A percentile compares a stretch with the other conserved stretches of the same genome.
Evolutionary conservation across 1,284 basidiomycete species (phyloP).

Genomic region (Rhodofomes roseus): DNA sequence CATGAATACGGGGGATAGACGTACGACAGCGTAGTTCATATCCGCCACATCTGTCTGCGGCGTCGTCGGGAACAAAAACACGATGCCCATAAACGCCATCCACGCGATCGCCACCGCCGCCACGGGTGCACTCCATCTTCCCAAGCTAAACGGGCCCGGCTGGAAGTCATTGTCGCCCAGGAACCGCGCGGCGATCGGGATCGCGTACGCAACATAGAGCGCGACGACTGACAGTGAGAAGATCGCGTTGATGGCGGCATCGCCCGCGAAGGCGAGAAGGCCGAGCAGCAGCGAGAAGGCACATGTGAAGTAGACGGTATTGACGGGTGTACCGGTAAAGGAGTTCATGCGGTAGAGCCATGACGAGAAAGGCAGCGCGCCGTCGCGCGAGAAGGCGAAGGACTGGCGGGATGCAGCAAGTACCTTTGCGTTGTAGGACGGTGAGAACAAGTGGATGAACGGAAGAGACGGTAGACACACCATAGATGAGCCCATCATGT

Average conservation of each 20-base stretch:
- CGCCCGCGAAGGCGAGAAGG: constrained; percentile 61
- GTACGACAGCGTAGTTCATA: constrained; percentile 72
- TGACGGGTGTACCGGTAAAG: constrained; percentile 59
- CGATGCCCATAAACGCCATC: constrained; percentile 57
- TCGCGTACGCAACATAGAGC: constrained; percentile 56
- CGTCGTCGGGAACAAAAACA: constrained; percentile 60
- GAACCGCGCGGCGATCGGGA: constrained; percentile 38
- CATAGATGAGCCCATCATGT: constrained; percentile 76
- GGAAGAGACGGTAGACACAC: constrained; percentile 26
- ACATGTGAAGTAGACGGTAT: constrained; percentile 66
- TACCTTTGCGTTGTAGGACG: constrained; percentile 31
- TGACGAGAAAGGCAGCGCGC: constrained; percentile 69
- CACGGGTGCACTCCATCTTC: constrained; percentile 55
- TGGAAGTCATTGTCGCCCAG: constrained; percentile 41
- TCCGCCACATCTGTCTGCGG: constrained; percentile 40
- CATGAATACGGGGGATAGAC: too few species aligned
- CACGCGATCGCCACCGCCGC: constrained; percentile 49
- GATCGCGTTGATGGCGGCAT: constrained; percentile 61
- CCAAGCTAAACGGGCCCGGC: constrained; percentile 65
- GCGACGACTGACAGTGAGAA: constrained; percentile 59
- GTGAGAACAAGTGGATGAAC: not conserved
- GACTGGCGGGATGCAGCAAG: constrained; percentile 52
- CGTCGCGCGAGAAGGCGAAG: constrained; percentile 62
- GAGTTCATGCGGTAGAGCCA: constrained; percentile 66
- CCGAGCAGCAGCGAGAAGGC: constrained; percentile 48